Evolutionary conservation across 768 basidiomycete genomes (phyloP), one percentile per base, ranked within the genome.

Genomic region (Dentipellis fragilis): DNA sequence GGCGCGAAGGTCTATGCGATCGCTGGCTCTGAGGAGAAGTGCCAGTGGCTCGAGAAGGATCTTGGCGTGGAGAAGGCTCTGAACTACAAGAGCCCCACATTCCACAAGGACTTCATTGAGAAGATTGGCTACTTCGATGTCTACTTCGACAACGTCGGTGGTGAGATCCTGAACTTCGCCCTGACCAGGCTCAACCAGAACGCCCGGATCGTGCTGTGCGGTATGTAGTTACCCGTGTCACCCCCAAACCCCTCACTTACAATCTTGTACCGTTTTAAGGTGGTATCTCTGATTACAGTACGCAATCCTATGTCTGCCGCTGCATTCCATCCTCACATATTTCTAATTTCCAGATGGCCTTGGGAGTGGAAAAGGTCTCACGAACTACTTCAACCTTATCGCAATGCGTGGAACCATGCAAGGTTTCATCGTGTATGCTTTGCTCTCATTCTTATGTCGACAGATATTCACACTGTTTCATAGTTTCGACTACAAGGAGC

Each of bases 1-100:
- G 91, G 87, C 56, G 88, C 88, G 51, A 86, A 79, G 56, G 93
- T 97, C 48, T 83, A 90, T 58, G 95, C 83, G 10, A 89, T 96
- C 63, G 93, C 93, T 0, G 93, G 95, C 23, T 81, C 82, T 0
- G 65, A 75, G 4, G 89, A 90, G n/a, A 98, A 98, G 67, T 90
- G 89, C 65, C 72, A 76, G 6, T 93, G 90, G 85, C 80, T 97
- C 17, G 78, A 83, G 66, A 76, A 83, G 45, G 89, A 94, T 49
- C 68, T 95, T 9, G 91, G 91, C 14, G 84, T 91, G 46, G 86
- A 92, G 58, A 80, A 78, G 53, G 89, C 86, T 2, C 71, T 96
- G 65, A 89, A 95, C 67, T 97, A 96, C 73, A 97, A 94, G 71
- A 80, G 80, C 64, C 68, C 75, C 23, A 80, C 76, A 11, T 95